Evolutionary conservation across 2,329 filamentous ascomycete genomes (phyloP).

Genomic region (Curvularia sp.): DNA sequence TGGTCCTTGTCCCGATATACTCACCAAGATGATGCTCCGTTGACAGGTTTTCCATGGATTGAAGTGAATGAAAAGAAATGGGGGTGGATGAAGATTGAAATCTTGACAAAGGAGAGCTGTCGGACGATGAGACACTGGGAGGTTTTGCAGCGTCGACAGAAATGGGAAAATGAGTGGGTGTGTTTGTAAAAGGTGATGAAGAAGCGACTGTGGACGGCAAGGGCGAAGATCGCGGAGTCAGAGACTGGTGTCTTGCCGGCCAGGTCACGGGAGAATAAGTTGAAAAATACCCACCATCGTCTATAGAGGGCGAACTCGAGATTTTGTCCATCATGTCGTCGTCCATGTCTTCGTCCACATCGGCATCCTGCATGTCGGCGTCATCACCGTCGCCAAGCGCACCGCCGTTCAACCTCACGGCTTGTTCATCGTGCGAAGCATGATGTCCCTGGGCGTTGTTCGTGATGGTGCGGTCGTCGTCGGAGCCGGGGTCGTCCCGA

Average conservation of each 20-base stretch:
- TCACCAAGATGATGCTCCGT: constrained; percentile 60
- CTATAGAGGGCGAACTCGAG: constrained; percentile 97
- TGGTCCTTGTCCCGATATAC: constrained; percentile 50
- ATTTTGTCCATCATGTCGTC: constrained; percentile 99
- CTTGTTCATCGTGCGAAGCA: constrained; percentile 41
- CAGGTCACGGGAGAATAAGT: constrained; percentile 45
- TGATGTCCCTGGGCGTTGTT: constrained; percentile 29
- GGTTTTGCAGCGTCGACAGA: constrained; percentile 33
- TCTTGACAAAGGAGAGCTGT: constrained; percentile 30
- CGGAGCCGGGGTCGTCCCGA: constrained; percentile 62
- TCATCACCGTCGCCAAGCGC: constrained; percentile 53
- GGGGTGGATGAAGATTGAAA: constrained; percentile 45
- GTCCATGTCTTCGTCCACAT: constrained; percentile 71
- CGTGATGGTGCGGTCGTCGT: constrained; percentile 58
- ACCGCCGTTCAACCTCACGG: constrained; percentile 45
- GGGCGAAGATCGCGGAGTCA: constrained; percentile 48
- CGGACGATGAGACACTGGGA: constrained; percentile 39
- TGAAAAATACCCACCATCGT: constrained; percentile 86
- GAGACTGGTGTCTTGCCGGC: constrained; percentile 53
- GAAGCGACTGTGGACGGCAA: constrained; percentile 36
- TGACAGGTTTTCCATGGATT: constrained; percentile 38
- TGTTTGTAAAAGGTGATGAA: constrained; percentile 55
- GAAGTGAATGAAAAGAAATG: constrained; percentile 39
- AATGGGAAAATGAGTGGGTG: constrained; percentile 55
- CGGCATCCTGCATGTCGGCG: constrained; percentile 66